Evolutionary conservation across 208 protist genomes (phyloP).

Genomic region (Vickermania ingenoplastis): DNA sequence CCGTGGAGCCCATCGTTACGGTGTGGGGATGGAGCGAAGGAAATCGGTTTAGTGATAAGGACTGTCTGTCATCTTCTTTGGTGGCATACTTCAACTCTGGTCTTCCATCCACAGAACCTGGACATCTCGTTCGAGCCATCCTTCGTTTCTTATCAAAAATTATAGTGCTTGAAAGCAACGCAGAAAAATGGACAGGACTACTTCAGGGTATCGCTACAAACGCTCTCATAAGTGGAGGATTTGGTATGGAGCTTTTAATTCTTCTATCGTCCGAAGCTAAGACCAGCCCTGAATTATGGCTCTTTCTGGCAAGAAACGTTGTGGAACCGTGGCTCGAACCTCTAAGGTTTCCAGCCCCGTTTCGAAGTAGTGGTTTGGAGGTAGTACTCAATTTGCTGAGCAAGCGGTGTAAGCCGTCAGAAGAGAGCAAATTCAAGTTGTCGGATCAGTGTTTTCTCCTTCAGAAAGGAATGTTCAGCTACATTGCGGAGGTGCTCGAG

Average conservation of each 20-base stretch:
- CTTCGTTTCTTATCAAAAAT: conserved; percentile 22
- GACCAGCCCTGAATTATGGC: conserved; percentile 20
- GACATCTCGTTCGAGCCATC: conserved; percentile 16
- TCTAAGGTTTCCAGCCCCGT: background rate
- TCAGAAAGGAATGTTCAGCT: conserved; percentile 13
- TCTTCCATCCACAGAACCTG: background rate
- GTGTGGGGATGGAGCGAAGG: conserved; percentile 23
- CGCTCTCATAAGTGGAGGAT: background rate
- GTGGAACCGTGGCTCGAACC: conserved; percentile 8
- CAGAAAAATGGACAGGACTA: conserved; percentile 24
- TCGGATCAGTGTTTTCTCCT: conserved; percentile 32
- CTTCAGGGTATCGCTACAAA: background rate
- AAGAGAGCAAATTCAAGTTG: conserved; percentile 12
- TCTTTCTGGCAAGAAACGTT: conserved; percentile 17
- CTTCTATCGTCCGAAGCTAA: conserved; percentile 4
- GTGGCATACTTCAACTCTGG: conserved; percentile 6
- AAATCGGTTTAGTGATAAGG: conserved; percentile 34
- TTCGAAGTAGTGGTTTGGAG: conserved; percentile 6
- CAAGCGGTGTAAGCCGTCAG: conserved; percentile 21
- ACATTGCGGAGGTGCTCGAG: conserved; percentile 12
- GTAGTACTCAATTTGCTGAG: conserved; percentile 26
- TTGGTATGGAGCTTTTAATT: conserved; percentile 1
- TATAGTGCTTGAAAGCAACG: conserved; percentile 26
- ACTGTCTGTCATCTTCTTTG: conserved; percentile 9
- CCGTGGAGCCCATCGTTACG: conserved; percentile 32